Conservation (phyloP, 306 rosid genomes). For the Quillaja saponaria region DNA sequence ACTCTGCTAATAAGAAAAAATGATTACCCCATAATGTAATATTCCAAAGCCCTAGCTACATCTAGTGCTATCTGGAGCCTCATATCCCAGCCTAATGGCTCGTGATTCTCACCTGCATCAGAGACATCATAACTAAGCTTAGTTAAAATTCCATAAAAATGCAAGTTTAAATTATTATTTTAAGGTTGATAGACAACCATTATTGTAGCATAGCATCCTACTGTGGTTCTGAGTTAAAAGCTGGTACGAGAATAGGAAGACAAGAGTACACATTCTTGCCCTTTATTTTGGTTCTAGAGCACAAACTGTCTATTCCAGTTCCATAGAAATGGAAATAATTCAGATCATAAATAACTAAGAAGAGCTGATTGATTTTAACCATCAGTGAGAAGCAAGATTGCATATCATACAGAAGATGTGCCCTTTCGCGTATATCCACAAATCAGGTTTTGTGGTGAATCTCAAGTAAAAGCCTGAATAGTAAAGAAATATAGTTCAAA, state of each 20-base stretch:
- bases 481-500: too few species aligned
- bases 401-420: slow-evolving; percentile 84
- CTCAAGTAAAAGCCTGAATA: too few species aligned
- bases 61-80: slow-evolving; percentile 77
- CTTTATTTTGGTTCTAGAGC: not conserved
- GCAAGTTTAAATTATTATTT: not conserved
- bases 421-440: slow-evolving; percentile 88
- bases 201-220: too few species aligned
- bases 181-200: slow-evolving; percentile 1
- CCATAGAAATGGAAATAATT: too few species aligned
- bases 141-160: slow-evolving; percentile 14
- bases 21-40: slow-evolving; percentile 90
- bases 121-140: not conserved
- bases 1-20: slow-evolving; percentile 13
- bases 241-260: not conserved
- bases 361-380: slow-evolving; percentile 44
- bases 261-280: not conserved
- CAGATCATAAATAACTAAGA: too few species aligned
- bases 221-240: too few species aligned
- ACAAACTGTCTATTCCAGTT: not conserved
- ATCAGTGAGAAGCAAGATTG: slow-evolving; percentile 83
- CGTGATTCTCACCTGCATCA: slow-evolving; percentile 49
- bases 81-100: slow-evolving; percentile 76
- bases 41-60: slow-evolving; percentile 90
- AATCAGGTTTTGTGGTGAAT: slow-evolving; percentile 88